Conservation (phyloP, 1,284 basidiomycete species). For the Cystobasidium pallidum region DNA sequence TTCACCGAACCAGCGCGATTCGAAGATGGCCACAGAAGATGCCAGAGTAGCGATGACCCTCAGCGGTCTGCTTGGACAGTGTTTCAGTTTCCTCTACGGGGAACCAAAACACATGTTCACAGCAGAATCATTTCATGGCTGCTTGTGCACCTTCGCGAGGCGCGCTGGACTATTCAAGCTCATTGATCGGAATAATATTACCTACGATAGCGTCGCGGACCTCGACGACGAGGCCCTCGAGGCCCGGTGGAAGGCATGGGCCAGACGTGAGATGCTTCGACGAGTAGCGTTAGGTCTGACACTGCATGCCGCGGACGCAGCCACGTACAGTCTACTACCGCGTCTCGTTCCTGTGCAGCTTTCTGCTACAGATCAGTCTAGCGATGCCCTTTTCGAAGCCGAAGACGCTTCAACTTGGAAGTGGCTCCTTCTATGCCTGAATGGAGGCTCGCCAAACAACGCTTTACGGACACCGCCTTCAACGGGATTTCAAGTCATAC, state of each 20-base stretch:
- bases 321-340: constrained; percentile 23
- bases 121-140: constrained; percentile 33
- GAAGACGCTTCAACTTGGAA: constrained; percentile 29
- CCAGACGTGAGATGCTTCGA: constrained; percentile 18
- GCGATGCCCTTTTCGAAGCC: constrained; percentile 23
- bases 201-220: constrained; percentile 8
- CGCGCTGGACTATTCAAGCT: constrained; percentile 28
- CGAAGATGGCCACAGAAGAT: constrained; percentile 27
- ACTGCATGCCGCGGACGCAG: constrained; percentile 23
- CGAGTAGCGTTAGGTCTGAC: constrained; percentile 15
- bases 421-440: constrained; percentile 5
- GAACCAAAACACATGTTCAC: constrained; percentile 39
- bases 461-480: background rate
- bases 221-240: constrained; percentile 20
- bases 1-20: constrained; percentile 12
- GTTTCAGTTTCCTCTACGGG: constrained; percentile 39
- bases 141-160: constrained; percentile 24
- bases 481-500: background rate
- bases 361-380: constrained; percentile 7
- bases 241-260: constrained; percentile 24
- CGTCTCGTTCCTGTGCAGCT: constrained; percentile 23
- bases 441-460: background rate
- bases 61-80: constrained; percentile 33
- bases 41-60: constrained; percentile 25
- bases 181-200: constrained; percentile 15